Percentiles rank a stretch among this genome's conserved stretches.
Evolutionary conservation across 2,329 filamentous ascomycete species (phyloP).

Genomic region (Bipolaris victoriae): DNA sequence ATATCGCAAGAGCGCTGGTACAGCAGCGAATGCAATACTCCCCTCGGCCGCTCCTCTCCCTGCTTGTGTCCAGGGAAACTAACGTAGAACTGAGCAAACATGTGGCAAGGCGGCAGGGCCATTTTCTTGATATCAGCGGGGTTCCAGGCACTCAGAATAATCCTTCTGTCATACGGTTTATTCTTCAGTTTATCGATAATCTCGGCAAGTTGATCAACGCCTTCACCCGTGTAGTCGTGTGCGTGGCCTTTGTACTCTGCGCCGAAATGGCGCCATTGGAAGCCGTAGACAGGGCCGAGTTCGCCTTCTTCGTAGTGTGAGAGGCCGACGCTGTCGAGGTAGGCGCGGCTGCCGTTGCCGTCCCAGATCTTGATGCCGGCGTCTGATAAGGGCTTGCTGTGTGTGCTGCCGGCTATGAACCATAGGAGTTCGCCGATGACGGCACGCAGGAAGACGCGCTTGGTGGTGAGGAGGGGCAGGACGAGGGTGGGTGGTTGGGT

Average conservation of each 20-base stretch:
- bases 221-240: slow-evolving; percentile 83
- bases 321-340: slow-evolving; percentile 84
- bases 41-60: slow-evolving; percentile 55
- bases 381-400: slow-evolving; percentile 74
- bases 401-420: slow-evolving; percentile 88
- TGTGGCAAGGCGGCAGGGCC: slow-evolving; percentile 93
- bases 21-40: slow-evolving; percentile 81
- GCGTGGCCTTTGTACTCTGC: slow-evolving; percentile 74
- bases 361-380: slow-evolving; percentile 97
- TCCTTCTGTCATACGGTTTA: slow-evolving; percentile 85
- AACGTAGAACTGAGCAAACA: slow-evolving; percentile 97
- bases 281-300: slow-evolving; percentile 94
- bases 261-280: slow-evolving; percentile 98
- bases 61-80: slow-evolving; percentile 64
- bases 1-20: slow-evolving; percentile 97
- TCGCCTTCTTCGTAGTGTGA: slow-evolving; percentile 84
- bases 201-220: slow-evolving; percentile 90
- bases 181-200: slow-evolving; percentile 85
- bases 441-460: slow-evolving; percentile 91
- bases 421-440: slow-evolving; percentile 93
- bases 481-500: slow-evolving; percentile 61
- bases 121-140: slow-evolving; percentile 83
- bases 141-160: slow-evolving; percentile 95
- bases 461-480: slow-evolving; percentile 93
- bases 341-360: slow-evolving; percentile 89